phyloP scores from a whole-genome alignment of 768 basidiomycete species.

The Russula olivacea region DNA sequence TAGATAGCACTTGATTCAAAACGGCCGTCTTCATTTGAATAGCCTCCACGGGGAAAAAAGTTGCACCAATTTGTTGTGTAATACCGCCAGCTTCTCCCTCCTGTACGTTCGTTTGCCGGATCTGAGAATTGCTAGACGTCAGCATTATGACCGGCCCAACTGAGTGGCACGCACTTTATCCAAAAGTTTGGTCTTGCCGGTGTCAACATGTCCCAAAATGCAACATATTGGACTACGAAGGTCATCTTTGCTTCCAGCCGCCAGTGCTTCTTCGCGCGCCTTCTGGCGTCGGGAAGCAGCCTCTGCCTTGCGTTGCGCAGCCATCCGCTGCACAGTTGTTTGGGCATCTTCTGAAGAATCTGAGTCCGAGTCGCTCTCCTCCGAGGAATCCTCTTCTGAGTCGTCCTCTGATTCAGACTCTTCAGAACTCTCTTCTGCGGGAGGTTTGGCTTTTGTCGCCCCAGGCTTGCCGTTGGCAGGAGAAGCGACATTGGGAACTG shows the following conservation, averaged over 20 bases:
- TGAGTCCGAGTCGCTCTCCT: slow-evolving; percentile 40
- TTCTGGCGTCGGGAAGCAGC: slow-evolving; percentile 77
- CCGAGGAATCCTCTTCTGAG: slow-evolving; percentile 28
- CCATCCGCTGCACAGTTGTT: slow-evolving; percentile 59
- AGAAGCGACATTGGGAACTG: slow-evolving; percentile 10
- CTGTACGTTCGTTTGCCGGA: slow-evolving; percentile 99
- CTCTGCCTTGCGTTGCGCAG: slow-evolving; percentile 70
- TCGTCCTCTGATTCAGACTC: slow-evolving; percentile 42
- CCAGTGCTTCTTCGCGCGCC: slow-evolving; percentile 78
- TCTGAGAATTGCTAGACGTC: slow-evolving; percentile 43
- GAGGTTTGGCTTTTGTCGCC: not conserved
- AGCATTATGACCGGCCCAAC: not conserved
- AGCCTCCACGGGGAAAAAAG: slow-evolving; percentile 95
- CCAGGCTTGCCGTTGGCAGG: slow-evolving; percentile 29
- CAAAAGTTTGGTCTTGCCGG: slow-evolving; percentile 95
- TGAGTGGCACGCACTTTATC: slow-evolving; percentile 65
- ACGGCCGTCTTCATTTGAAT: slow-evolving; percentile 91
- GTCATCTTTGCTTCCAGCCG: slow-evolving; percentile 82
- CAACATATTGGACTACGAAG: slow-evolving; percentile 96
- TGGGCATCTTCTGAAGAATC: slow-evolving; percentile 58
- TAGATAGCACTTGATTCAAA: slow-evolving; percentile 65
- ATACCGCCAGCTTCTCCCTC: slow-evolving; percentile 99
- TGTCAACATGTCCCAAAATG: slow-evolving; percentile 99
- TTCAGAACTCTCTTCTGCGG: slow-evolving; percentile 29
- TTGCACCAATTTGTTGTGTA: slow-evolving; percentile 99